These are phyloP conservation scores for Pilatotrama ljubarskyi DNA, from an alignment of 768 basidiomycete species.

Conservation along the genomic window DNA sequence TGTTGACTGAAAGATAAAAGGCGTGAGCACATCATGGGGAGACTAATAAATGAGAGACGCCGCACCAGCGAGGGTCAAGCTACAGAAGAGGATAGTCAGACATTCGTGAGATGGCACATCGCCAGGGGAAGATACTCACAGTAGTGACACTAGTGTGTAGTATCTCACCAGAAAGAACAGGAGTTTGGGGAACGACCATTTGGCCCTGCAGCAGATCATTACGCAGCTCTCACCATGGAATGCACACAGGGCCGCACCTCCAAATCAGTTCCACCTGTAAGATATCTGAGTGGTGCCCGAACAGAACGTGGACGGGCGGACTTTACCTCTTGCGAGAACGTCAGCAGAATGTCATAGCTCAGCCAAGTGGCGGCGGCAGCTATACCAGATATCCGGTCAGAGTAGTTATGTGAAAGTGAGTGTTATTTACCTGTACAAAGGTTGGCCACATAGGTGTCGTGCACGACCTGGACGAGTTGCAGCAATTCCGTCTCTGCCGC, in stretches of 20 bases:
- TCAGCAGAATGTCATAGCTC: constrained; percentile 5
- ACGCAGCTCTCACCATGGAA: too few species aligned
- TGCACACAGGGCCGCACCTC: not conserved
- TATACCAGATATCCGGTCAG: not conserved
- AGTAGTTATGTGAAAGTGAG: not conserved
- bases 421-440: constrained; percentile 1
- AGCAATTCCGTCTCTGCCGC: not conserved
- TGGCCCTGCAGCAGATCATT: not conserved
- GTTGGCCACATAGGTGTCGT: constrained; percentile 1
- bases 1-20: not conserved
- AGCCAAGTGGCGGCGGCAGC: constrained; percentile 10
- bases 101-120: not conserved
- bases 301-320: not conserved
- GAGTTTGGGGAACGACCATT: constrained; percentile 8
- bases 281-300: not conserved
- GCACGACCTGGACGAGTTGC: not conserved
- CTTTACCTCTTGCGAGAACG: constrained; percentile 12
- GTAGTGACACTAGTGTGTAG: not conserved
- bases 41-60: not conserved
- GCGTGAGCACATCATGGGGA: too few species aligned
- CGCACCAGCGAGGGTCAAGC: not conserved
- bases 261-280: constrained; percentile 7
- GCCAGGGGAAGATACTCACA: not conserved
- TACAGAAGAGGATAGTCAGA: not conserved
- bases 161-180: constrained; percentile 14